Evolutionary conservation across 2,329 filamentous ascomycete species (phyloP), one percentile per base, ranked within the genome.

Genomic region (Keithomyces neogunnii): DNA sequence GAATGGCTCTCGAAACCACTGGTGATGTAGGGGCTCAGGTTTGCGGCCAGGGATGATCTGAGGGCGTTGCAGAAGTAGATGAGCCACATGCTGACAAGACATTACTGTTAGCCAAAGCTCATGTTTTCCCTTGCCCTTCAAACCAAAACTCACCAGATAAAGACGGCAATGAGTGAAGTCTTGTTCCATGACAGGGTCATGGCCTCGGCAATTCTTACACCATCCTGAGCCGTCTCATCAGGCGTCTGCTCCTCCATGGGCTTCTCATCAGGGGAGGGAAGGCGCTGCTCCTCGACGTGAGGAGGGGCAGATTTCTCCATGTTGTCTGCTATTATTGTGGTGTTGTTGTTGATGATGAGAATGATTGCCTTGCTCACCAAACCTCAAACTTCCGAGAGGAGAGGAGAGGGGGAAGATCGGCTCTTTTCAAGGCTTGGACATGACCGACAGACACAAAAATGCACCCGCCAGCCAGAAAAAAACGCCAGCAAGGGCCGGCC

Each of bases 1-100:
- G 77, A 80, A 58, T 83, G 80, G 3, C 68, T 62, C 39, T 71
- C 59, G 54, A 76, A 84, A 30, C 67, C 69, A 58, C 73, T 78
- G 13, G 75, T 76, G 9, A 74, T 69, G 54, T 69, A 80, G 3
- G 28, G 44, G 26, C 7, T 42, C 39, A 42, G 39, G 39, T 42
- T 42, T n/a, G 39, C 11, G 26, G 39, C 39, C 5, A 42, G n/a
- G 19, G 39, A 42, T 42, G 39, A 42, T 28, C 39, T 42, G 13
- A 42, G 11, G 39, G 39, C 39, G 19, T 42, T 42, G 39, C 13
- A n/a, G 26, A 42, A 42, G 39, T 42, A 42, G 26, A 42, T 19
- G 13, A 42, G 26, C 39, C 39, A 42, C 39, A 42, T 42, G 39
- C 39, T 42, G 19, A 19, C 19, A 19, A 19, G 19, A 19, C 19